Evolutionary conservation across 495 filamentous ascomycete species (phyloP), one percentile per base, ranked within the genome.

Genomic region (Aspergillus leporis): DNA sequence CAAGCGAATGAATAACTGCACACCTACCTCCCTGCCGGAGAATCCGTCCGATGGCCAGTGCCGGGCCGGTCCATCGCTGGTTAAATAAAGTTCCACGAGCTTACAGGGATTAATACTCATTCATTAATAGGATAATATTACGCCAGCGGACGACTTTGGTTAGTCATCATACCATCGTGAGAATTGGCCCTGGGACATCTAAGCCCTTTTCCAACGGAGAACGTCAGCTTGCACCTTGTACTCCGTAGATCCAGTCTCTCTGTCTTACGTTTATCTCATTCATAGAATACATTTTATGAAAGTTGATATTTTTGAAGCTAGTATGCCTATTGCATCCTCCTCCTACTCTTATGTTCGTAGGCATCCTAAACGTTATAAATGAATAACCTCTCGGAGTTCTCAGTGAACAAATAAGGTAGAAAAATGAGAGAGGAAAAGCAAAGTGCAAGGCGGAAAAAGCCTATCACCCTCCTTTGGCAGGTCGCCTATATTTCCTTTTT

Each of bases 61-160:
- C 46, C 60, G 61, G 64, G 53, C 53, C 64, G 64, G 64, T 61
- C 64, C 64, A 63, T 54, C 46, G 58, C 58, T 58, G 62, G 16
- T 52, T 47, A 23, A 47, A 47, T 47, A 47, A 43, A 41, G 55
- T 64, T 55, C 58, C 62, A 61, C 53, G 53, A 58, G 45, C 61
- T 58, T 59, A 56, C 57, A 58, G 56, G 61, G 58, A 58, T 60
- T 53, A 23, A 54, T 45, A n/a, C 23, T 54, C n/a, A 21, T 28
- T 52, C 3, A 40, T 40, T n/a, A 13, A 40, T 40, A 19, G 40
- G 40, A 7, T 19, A 2, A 43, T 43, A 4, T 41, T 41, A 18
- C 38, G n/a, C 19, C 5, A 45, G 5, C n/a, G 14, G 5, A 18
- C 10, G 38, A n/a, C 14, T 13, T 9, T 43, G 38, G n/a, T 45